Evolutionary conservation across 768 basidiomycete genomes (phyloP), one percentile per base, ranked within the genome.

Genomic region (Auriscalpium orientale): DNA sequence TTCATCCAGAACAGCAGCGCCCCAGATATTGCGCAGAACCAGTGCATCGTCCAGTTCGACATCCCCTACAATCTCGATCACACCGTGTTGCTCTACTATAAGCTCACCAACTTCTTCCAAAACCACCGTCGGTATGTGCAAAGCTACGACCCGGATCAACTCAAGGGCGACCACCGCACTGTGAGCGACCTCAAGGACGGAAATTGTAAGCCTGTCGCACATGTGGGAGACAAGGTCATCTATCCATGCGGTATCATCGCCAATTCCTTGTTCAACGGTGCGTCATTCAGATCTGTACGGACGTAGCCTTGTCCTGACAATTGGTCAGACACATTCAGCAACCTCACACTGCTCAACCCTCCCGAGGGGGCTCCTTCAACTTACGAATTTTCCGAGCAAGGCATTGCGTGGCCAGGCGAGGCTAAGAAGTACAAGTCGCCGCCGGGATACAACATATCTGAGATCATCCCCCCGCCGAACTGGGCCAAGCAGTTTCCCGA

Each of bases 201-300:
- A 35, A 85, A 95, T 65, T 99, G 97, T 79, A 89, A 91, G 68
- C 97, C 97, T 3, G 76, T 95, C 48, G 88, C 75, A 5, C 70
- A 71, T 7, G 62, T 62, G 12, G 70, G 77, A 51, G 71, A 72
- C 56, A 82, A 79, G 64, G 75, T 80, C 9, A 82, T 93, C 67
- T 99, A 95, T 66, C 97, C 97, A 2, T 99, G 97, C 63, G 97
- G 97, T 43, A 76, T 99, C 60, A 95, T 99, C 60, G 97, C 97
- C 46, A 99, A 99, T 72, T 97, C 93, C 2, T 40, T 93, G 10
- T 99, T 98, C 77, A 99, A 99, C 66, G 95, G 93, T 91, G 49
- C 37, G 81, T 62, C 20, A 18, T 16, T 28, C 28, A 20, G 35
- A 46, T 21, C 35, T 33, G 15, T 37, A 55, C 44, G 13, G 36